A percentile compares a stretch with the other conserved stretches of the same genome.
phyloP scores from a whole-genome alignment of 768 basidiomycete species.

The Dioszegia hungarica region DNA sequence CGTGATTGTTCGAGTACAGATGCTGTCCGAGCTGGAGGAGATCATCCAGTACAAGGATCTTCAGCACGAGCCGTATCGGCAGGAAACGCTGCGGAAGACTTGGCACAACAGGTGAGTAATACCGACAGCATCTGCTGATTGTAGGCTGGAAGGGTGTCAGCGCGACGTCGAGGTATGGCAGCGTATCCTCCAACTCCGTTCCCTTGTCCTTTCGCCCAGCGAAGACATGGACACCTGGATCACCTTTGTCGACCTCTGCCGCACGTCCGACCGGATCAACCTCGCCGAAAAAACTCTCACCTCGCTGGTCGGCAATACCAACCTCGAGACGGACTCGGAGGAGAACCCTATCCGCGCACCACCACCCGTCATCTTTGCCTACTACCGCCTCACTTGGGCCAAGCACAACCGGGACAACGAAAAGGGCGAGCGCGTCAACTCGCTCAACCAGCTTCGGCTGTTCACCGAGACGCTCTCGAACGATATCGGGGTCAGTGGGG shows the following conservation, averaged over 20 bases:
- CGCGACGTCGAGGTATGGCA: conserved; percentile 99
- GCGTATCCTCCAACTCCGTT: conserved; percentile 89
- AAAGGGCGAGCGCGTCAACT: conserved; percentile 52
- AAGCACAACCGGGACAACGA: conserved; percentile 60
- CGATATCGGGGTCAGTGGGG: conserved; percentile 65
- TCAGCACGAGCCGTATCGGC: conserved; percentile 89
- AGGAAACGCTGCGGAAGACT: conserved; percentile 80
- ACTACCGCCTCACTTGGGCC: conserved; percentile 94
- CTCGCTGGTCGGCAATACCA: conserved; percentile 64
- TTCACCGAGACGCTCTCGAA: conserved; percentile 71
- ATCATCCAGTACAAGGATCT: conserved; percentile 94
- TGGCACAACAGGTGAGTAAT: conserved; percentile 85
- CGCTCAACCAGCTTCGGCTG: conserved; percentile 71
- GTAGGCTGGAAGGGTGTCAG: conserved; percentile 87
- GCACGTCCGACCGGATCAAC: conserved; percentile 89
- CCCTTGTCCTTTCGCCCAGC: conserved; percentile 83
- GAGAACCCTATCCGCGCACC: conserved; percentile 62
- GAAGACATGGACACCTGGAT: conserved; percentile 98
- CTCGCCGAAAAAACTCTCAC: conserved; percentile 96
- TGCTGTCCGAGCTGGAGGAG: conserved; percentile 96
- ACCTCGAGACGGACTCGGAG: conserved; percentile 32
- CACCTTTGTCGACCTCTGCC: conserved; percentile 95
- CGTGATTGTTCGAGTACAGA: conserved; percentile 93
- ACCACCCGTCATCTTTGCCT: conserved; percentile 92
- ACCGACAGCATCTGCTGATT: neutral